Evolutionary conservation across 495 filamentous ascomycete genomes (phyloP), one percentile per base, ranked within the genome.

Genomic region (Penicillium atrosanguineum): DNA sequence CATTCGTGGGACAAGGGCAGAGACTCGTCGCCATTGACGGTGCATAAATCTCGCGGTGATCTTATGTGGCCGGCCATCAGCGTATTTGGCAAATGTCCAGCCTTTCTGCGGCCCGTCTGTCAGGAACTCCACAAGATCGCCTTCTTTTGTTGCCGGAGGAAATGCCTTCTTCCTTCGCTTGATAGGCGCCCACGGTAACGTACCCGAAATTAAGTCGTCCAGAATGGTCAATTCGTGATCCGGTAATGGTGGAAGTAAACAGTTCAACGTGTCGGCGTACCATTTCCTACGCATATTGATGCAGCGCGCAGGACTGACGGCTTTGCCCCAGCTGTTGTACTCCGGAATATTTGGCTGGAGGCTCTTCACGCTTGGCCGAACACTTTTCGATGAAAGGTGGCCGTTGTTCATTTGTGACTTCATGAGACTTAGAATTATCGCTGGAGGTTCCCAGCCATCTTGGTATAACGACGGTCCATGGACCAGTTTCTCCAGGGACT

Each of bases 181-280:
- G 3, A 70, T 57, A 8, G 74, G 72, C 46, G 50, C 69, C 66
- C 76, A 79, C 56, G 65, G 73, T 3, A 58, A 46, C 46, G 39
- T 65, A 1, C 87, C 91, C 11, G 69, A 59, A 0, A 83, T 75
- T 11, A 95, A 59, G 16, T 74, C 78, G 12, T 77, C 67, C 9
- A 98, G 69, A 29, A 76, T 60, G 23, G 80, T 68, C 74, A 87
- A 88, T 52, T 94, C 89, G 15, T 72, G 55, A 20, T 72, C 55
- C 0, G 87, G 84, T 1, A 97, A 57, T 2, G 94, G 94, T 7
- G 91, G 89, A n/a, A 88, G 65, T 5, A 90, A 59, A 41, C 75
- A 77, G 0, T 72, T 63, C 18, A 89, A 72, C 38, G 82, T 67
- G 0, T 56, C 34, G 0, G 70, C 75, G 71, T 88, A 92, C 75